Evolutionary conservation across 2,329 filamentous ascomycete species (phyloP).

Genomic region (Colletotrichum caudatum): DNA sequence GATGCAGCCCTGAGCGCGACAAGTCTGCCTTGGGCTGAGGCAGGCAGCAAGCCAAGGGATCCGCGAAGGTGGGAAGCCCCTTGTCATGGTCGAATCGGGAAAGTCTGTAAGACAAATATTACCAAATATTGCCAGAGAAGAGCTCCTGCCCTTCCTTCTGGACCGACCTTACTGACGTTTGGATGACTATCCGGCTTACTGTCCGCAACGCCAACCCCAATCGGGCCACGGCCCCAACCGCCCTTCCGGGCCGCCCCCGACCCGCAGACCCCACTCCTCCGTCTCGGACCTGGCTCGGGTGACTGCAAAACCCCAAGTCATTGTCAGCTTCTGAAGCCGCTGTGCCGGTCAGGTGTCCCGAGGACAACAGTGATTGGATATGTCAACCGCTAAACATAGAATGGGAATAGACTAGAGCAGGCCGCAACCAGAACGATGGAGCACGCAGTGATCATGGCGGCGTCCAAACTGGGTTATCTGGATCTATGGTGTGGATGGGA

Average conservation of each 20-base stretch:
- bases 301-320: neutral
- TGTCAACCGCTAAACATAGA: neutral
- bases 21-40: too few relatives aligned
- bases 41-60: too few relatives aligned
- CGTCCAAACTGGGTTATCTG: neutral
- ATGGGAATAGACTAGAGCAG: neutral
- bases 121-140: neutral
- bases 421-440: neutral
- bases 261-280: constrained; percentile 7
- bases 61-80: neutral
- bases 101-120: neutral
- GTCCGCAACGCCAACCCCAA: constrained; percentile 8
- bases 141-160: neutral
- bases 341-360: neutral
- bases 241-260: constrained; percentile 7
- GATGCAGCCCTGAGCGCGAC: too few relatives aligned
- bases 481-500: neutral
- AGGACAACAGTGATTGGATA: too few relatives aligned
- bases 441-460: neutral
- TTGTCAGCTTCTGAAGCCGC: neutral
- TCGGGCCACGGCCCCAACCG: neutral
- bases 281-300: neutral
- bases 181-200: constrained; percentile 15
- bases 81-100: neutral
- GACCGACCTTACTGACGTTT: neutral